phyloP scores from a whole-genome alignment of 179 eudicot genomes.

The Actinidia arguta region DNA sequence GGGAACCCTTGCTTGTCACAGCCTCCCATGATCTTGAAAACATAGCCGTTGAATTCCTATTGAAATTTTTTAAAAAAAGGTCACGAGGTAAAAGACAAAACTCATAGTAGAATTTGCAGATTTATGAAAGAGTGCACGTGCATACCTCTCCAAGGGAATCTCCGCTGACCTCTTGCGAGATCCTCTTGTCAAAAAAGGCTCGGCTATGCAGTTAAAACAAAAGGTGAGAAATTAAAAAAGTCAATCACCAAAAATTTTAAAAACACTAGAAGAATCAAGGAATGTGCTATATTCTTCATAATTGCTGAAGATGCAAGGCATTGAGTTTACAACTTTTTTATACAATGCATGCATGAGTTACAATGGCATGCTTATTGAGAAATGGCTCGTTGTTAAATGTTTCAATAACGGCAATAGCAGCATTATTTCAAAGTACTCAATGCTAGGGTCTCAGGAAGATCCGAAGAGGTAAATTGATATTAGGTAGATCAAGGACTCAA shows the following conservation, averaged over 20 bases:
- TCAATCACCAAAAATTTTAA: not conserved
- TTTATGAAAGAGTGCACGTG: not conserved
- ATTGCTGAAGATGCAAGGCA: not conserved
- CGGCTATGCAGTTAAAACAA: conserved; percentile 10
- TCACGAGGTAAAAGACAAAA: not conserved
- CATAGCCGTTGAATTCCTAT: conserved; percentile 21
- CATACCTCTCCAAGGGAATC: conserved; percentile 29
- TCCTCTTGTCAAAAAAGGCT: conserved; percentile 34
- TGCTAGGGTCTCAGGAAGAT: not conserved
- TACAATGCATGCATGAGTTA: not conserved
- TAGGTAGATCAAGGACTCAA: not conserved
- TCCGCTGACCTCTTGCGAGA: conserved; percentile 35
- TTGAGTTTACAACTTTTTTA: not conserved
- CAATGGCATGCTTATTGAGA: not conserved
- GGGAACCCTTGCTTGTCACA: conserved; percentile 26
- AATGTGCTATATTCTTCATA: not conserved
- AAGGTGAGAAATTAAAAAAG: not conserved
- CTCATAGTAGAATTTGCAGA: not conserved
- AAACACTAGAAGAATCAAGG: not conserved
- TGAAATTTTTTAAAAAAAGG: not conserved
- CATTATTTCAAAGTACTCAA: not conserved
- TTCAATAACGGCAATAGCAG: not conserved
- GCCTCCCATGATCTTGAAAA: conserved; percentile 25
- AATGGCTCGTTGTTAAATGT: not conserved
- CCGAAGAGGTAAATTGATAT: too few relatives aligned